Conservation (phyloP, 2,329 filamentous ascomycete species). For the Magnaporthiopsis incrustans region DNA sequence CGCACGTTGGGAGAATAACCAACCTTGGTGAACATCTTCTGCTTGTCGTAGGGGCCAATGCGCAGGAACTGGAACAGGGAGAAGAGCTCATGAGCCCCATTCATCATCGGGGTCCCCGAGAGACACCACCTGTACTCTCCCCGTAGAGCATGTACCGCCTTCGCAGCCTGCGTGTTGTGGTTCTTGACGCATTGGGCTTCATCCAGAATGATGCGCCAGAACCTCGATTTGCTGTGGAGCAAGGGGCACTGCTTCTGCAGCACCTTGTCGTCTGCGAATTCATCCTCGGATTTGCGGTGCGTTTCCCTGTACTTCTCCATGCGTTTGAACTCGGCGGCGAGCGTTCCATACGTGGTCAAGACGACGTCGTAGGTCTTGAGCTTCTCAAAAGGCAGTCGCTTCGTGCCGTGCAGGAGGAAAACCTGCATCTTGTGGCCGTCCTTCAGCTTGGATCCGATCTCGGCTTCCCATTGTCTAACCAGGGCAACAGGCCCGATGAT, state of each 20-base stretch:
- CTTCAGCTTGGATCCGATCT: slow-evolving; percentile 65
- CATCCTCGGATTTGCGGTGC: slow-evolving; percentile 14
- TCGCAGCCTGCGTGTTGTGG: slow-evolving; percentile 50
- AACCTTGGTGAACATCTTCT: slow-evolving; percentile 51
- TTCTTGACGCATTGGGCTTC: slow-evolving; percentile 82
- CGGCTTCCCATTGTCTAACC: slow-evolving; percentile 76
- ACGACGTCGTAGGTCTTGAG: slow-evolving; percentile 65
- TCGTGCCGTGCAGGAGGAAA: slow-evolving; percentile 59
- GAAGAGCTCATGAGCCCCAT: slow-evolving; percentile 68
- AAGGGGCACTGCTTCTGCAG: slow-evolving; percentile 41
- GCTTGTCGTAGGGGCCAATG: slow-evolving; percentile 66
- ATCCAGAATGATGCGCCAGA: slow-evolving; percentile 67
- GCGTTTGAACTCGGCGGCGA: slow-evolving; percentile 59
- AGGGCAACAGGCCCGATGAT: slow-evolving; percentile 76
- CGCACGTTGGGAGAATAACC: slow-evolving; percentile 15
- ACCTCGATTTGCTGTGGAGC: slow-evolving; percentile 50
- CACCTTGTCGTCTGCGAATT: slow-evolving; percentile 21
- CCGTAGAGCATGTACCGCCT: slow-evolving; percentile 50
- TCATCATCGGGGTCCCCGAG: slow-evolving; percentile 86
- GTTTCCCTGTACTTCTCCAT: slow-evolving; percentile 44
- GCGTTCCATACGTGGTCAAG: slow-evolving; percentile 69
- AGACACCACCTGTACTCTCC: slow-evolving; percentile 63
- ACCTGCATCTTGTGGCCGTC: slow-evolving; percentile 50
- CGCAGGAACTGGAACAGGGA: slow-evolving; percentile 69
- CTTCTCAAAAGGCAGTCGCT: slow-evolving; percentile 49